These are phyloP conservation scores for Sarcocystis neurona DNA, from an alignment of 169 alveolate species.

Conservation along the genomic window DNA sequence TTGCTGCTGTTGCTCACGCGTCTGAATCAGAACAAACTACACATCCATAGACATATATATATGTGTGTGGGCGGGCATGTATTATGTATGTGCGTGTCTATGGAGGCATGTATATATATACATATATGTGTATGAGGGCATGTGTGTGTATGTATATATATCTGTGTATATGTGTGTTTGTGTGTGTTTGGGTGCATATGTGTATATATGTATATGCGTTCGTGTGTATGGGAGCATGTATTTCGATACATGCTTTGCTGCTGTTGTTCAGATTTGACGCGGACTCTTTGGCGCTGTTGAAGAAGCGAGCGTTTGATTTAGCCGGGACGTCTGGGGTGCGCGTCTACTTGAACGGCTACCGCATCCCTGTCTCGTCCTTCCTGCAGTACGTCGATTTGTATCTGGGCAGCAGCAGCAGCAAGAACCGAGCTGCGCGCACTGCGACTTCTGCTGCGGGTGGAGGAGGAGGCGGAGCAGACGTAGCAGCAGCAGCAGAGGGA, in stretches of 20 bases:
- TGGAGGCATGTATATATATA: conserved; percentile 72
- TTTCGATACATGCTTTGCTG: neutral
- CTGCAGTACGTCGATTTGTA: conserved; percentile 93
- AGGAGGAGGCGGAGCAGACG: neutral
- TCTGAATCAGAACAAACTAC: too few species aligned
- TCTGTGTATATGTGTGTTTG: neutral
- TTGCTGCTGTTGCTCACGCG: too few species aligned
- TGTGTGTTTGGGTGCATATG: neutral
- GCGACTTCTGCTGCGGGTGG: neutral
- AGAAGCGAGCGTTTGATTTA: conserved; percentile 97
- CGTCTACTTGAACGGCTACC: conserved; percentile 91
- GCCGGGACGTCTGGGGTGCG: conserved; percentile 96
- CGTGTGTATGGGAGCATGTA: neutral
- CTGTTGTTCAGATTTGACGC: conserved; percentile 61
- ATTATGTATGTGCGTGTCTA: neutral
- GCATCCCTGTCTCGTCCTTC: conserved; percentile 89
- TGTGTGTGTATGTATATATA: too few species aligned
- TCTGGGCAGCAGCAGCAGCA: conserved; percentile 65
- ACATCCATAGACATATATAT: neutral
- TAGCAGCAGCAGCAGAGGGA: neutral
- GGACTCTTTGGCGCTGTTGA: conserved; percentile 82
- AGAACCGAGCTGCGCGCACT: neutral
- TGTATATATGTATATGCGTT: neutral
- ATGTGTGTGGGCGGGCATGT: neutral
- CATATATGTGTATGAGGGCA: conserved; percentile 80